Conservation (phyloP, 345 rosid species). For the Citrus medica region DNA sequence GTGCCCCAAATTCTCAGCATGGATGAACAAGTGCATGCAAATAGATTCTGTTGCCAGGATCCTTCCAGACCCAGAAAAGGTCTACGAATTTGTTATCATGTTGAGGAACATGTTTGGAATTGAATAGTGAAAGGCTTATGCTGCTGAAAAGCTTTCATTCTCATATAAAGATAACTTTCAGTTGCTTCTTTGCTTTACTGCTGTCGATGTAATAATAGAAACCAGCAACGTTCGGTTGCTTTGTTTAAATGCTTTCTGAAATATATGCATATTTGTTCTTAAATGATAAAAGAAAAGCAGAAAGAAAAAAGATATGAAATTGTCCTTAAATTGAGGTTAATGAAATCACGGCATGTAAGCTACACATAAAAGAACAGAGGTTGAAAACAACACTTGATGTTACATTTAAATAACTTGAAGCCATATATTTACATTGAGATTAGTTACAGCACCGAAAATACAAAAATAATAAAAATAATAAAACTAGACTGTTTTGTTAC, state of each 20-base stretch:
- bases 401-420: not conserved
- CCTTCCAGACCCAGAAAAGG: constrained; percentile 47
- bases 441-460: not conserved
- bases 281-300: no score
- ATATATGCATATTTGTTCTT: no score
- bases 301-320: no score
- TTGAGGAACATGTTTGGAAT: constrained; percentile 53
- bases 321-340: no score
- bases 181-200: not conserved
- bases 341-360: no score
- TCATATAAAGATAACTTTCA: not conserved
- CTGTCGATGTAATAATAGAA: not conserved
- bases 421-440: not conserved
- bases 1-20: constrained; percentile 49
- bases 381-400: not conserved
- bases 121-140: not conserved
- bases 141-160: no score
- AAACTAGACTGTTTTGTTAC: not conserved
- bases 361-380: no score
- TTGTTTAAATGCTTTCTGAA: not conserved
- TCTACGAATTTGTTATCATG: constrained; percentile 35
- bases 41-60: constrained; percentile 45
- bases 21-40: constrained; percentile 52
- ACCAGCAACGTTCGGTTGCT: not conserved
- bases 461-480: not conserved